Base-by-base conservation (phyloP, 441 rosid genomes). In the Kokia cookei region DNA sequence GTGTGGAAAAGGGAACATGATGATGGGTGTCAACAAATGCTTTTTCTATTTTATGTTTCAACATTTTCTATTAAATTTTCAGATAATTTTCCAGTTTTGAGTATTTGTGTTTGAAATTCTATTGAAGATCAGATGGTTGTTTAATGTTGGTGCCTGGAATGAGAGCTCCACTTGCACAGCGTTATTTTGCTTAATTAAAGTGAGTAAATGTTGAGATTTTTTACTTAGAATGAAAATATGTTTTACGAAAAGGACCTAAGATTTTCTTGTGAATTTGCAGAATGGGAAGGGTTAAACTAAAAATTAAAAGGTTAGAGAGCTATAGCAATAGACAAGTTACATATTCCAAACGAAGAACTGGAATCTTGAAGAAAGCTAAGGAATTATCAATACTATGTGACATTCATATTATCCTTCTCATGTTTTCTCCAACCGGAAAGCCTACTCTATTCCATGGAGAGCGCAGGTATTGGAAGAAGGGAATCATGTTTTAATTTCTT, bases 271-370 rank as follows among this genome's bases (percentile, higher is more conserved):
- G 17, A 42, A 42, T 62, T 71, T 70, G 74, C 78, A 86, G 87
- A 79, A 86, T 85, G 90, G 92, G 90, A 60, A 85, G 92, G 80
- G 90, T 88, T 19, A 86, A 85, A 78, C 75, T 88, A 69, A 86
- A 83, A 86, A 88, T 88, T 29, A 86, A 84, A 84, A 55, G 88
- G 74, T 81, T 88, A 35, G 92, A 88, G 85, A 86, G 82, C 79
- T 81, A 87, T 72, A 75, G 78, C 77, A 81, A 82, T 72, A 79
- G 89, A 71, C 87, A 86, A 84, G 90, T 82, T 70, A 85, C 92
- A 53, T 86, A 75, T 76, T 76, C 90, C 1, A 86, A 86, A 83
- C 77, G 90, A 70, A 83, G 76, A 78, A 84, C 73, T 73, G 92
- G 90, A 45, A 82, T 86, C 19, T 47, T 85, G 75, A 86, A 86